phyloP scores from a whole-genome alignment of 345 rosid species.

The Acer negundo region DNA sequence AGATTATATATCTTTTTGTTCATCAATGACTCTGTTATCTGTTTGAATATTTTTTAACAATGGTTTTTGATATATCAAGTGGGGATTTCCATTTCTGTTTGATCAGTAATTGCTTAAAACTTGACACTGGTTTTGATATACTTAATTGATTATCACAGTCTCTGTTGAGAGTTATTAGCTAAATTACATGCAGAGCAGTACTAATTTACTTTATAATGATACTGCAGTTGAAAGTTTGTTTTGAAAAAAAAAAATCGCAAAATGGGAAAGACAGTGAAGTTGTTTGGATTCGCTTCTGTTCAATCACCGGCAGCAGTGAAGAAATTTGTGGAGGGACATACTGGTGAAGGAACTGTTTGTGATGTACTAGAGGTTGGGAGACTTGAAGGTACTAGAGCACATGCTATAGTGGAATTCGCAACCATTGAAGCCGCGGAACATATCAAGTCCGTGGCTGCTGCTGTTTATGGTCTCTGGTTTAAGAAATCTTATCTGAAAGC shows the following conservation, averaged over 20 bases:
- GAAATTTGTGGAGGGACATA: conserved; percentile 30
- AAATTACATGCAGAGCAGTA: not conserved
- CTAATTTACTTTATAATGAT: not conserved
- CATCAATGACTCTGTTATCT: not conserved
- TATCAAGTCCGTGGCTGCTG: conserved; percentile 16
- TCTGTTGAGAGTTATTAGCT: no score
- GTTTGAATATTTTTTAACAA: not conserved
- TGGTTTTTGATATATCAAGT: not conserved
- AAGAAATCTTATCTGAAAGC: conserved; percentile 28
- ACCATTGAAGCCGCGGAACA: conserved; percentile 25
- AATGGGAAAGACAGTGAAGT: conserved; percentile 41
- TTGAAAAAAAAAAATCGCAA: not conserved
- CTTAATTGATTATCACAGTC: not conserved
- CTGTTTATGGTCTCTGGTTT: conserved; percentile 11
- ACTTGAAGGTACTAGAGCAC: conserved; percentile 15
- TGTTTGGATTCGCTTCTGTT: conserved; percentile 35
- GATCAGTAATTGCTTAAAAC: not conserved
- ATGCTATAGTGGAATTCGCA: conserved; percentile 44
- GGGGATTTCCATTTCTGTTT: not conserved
- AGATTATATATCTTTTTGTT: not conserved
- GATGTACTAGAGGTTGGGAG: conserved; percentile 37
- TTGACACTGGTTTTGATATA: not conserved
- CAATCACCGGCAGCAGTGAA: conserved; percentile 25
- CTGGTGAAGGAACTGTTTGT: conserved; percentile 33
- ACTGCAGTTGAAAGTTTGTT: conserved; percentile 5